phyloP scores from a whole-genome alignment of 2,329 filamentous ascomycete genomes.

The Calonectria naviculata region DNA sequence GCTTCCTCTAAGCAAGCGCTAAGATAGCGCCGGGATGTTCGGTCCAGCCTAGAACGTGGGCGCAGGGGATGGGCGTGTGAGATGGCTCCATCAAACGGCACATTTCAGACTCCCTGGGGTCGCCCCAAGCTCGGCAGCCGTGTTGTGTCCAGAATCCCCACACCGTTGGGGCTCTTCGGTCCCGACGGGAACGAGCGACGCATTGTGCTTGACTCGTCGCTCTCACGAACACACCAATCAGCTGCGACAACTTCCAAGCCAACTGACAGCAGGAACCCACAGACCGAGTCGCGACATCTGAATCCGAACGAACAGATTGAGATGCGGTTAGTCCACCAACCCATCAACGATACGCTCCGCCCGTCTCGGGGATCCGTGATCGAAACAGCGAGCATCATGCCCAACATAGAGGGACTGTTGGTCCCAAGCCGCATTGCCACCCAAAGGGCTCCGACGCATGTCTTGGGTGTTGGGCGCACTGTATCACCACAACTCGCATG shows the following conservation, averaged over 20 bases:
- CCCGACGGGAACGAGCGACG: conserved; percentile 40
- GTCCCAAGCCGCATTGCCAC: background rate
- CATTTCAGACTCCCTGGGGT: conserved; percentile 21
- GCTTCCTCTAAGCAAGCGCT: conserved; percentile 31
- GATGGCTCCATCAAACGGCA: conserved; percentile 13
- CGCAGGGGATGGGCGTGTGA: conserved; percentile 27
- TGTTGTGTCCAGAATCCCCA: conserved; percentile 30
- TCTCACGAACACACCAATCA: conserved; percentile 33
- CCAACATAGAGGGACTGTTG: background rate
- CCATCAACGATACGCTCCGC: background rate
- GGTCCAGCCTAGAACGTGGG: conserved; percentile 40
- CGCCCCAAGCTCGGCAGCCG: conserved; percentile 11
- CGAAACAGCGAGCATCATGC: background rate
- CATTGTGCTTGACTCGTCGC: conserved; percentile 35
- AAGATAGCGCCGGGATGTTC: conserved; percentile 33
- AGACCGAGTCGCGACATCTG: background rate
- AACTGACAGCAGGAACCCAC: conserved; percentile 14
- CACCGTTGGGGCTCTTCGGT: conserved; percentile 39
- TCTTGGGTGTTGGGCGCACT: conserved; percentile 14
- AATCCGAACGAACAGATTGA: background rate
- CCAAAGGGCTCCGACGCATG: conserved; percentile 3
- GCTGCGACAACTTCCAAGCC: conserved; percentile 1
- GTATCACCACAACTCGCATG: conserved; percentile 3
- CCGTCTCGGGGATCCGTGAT: background rate
- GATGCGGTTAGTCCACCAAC: background rate